Base-by-base conservation (phyloP, 2,329 filamentous ascomycete species). In the Didymella arachidicola region DNA sequence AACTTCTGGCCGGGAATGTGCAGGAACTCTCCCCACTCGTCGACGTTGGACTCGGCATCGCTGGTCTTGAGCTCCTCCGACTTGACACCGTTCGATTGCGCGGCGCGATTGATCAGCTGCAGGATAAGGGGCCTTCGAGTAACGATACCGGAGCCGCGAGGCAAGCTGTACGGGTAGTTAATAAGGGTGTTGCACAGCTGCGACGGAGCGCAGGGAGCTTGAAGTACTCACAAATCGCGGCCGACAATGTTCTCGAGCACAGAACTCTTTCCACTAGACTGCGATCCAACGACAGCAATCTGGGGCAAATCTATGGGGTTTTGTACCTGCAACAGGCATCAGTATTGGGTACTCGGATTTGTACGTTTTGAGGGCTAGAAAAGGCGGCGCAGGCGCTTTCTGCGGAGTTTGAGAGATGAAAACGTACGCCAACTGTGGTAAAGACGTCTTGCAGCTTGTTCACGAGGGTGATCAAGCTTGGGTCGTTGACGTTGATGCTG, bases 361-460 rank as follows among this genome's bases (percentile, higher is more conserved):
- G 36, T 54, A 41, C 49, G 61, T 55, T 43, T 42, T 54, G 45
- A 19, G 41, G 38, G 57, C 27, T 50, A 45, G 52, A 51, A 25
- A 41, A 27, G 26, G 47, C 38, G 27, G 53, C 45, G 51, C 45
- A 18, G 29, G 50, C 51, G 50, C 45, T 45, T 41, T 18, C 6
- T 29, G 27, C 7, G 39, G 27, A 41, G 44, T 19, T n/a, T 19
- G 14, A 44, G 8, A 43, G 43, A 16, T 18, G 4, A 4, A 4
- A 2, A 85, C 87, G 68, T 83, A 90, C 87, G 71, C 95, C 95
- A 70, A 99, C 95, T 41, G 95, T 98, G 63, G 94, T 90, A 78
- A 99, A 99, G 70, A 99, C 95, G 92, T 99, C 95, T 79, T 99
- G 95, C 46, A 99, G 89, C 84, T 96, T 98, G 85, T 99, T 99